These are phyloP conservation scores for Fusarium sp. DNA, from an alignment of 2,329 filamentous ascomycete species.

Conservation along the genomic window DNA sequence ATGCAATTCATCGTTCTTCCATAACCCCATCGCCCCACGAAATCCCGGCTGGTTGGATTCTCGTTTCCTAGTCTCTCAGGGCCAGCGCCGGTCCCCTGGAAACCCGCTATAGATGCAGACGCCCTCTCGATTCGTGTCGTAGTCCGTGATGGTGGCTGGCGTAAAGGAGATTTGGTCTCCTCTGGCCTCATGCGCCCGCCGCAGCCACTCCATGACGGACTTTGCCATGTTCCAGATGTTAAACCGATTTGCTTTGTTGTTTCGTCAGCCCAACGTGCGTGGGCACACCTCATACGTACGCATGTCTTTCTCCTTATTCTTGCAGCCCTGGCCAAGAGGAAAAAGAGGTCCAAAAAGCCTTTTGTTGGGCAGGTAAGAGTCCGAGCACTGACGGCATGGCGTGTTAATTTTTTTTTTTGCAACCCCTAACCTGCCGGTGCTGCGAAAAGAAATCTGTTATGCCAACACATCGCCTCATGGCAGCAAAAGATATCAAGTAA, in stretches of 20 bases:
- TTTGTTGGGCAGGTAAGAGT: not conserved
- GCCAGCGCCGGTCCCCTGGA: conserved; percentile 23
- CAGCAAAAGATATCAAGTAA: not conserved
- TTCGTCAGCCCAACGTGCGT: conserved; percentile 6
- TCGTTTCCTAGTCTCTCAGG: conserved; percentile 8
- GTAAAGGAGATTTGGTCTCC: conserved; percentile 38
- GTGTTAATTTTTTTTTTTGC: not conserved
- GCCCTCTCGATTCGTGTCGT: conserved; percentile 38
- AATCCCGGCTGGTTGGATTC: conserved; percentile 3
- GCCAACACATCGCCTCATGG: not conserved
- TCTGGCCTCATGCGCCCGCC: conserved; percentile 17
- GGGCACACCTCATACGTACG: not conserved
- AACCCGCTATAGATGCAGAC: conserved; percentile 27
- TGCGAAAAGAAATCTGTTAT: not conserved
- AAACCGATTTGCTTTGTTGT: conserved; percentile 21
- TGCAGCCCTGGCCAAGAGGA: conserved; percentile 13
- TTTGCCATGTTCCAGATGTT: conserved; percentile 1
- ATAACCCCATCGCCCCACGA: conserved; percentile 6
- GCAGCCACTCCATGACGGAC: conserved; percentile 24
- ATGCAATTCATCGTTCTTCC: conserved; percentile 4
- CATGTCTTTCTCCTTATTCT: conserved; percentile 26
- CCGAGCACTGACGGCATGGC: not conserved
- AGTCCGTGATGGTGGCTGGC: conserved; percentile 41
- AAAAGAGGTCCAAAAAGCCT: not conserved
- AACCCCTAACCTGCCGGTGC: not conserved